Percentiles rank a stretch among this genome's conserved stretches.
Evolutionary conservation across 257 asterid genomes (phyloP).

Genomic region (Ajuga chamaepitys): DNA sequence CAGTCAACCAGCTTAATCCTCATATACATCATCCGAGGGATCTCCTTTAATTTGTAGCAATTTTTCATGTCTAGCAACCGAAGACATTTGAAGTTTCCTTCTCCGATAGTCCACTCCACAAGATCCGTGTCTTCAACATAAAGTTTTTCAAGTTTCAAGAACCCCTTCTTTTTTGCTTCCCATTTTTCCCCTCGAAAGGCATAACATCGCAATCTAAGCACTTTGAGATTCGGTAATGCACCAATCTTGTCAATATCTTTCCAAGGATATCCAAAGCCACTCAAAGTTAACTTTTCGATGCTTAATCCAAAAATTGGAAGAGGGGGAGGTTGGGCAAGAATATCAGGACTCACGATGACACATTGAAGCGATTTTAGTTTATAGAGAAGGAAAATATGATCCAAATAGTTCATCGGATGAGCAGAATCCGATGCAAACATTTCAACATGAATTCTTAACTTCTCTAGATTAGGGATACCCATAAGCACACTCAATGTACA

Average conservation of each 20-base stretch:
- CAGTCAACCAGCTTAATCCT: background rate
- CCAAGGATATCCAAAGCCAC: slow-evolving; percentile 14
- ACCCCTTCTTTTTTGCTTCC: background rate
- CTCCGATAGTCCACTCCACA: background rate
- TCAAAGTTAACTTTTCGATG: slow-evolving; percentile 1
- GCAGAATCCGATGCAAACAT: background rate
- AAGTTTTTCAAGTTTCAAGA: background rate
- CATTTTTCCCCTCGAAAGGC: slow-evolving; percentile 11
- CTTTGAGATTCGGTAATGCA: slow-evolving; percentile 5
- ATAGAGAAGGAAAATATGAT: background rate
- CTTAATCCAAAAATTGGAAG: background rate
- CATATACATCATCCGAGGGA: background rate
- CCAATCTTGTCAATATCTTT: background rate
- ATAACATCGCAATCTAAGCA: slow-evolving; percentile 11
- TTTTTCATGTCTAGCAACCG: background rate
- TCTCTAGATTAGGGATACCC: background rate
- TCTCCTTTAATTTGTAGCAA: background rate
- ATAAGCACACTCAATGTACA: background rate
- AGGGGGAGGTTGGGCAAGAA: background rate
- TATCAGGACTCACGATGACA: background rate
- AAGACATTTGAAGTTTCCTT: background rate
- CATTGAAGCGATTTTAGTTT: slow-evolving; percentile 5
- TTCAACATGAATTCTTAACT: background rate
- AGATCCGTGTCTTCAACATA: slow-evolving; percentile 11
- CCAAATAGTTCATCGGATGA: background rate